Conservation (phyloP, 352 stramenopile species). For the Globisporangium radiosum region DNA sequence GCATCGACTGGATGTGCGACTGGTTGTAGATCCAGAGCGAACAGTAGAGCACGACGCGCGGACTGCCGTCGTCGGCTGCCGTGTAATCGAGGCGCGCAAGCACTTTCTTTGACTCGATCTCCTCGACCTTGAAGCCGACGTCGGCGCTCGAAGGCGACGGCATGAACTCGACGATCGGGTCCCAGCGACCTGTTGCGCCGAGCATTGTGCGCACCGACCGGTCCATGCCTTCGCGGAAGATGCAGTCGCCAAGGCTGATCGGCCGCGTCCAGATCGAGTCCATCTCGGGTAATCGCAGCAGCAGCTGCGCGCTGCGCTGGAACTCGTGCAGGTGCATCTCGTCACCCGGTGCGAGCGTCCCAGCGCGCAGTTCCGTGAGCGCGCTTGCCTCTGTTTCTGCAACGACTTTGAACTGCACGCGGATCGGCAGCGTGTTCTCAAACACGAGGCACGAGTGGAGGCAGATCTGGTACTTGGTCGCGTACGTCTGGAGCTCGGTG, state of each 20-base stretch:
- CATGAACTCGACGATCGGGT: conserved; percentile 70
- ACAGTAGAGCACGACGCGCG: conserved; percentile 77
- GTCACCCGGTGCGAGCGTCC: conserved; percentile 76
- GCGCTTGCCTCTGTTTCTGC: conserved; percentile 16
- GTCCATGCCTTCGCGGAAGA: conserved; percentile 75
- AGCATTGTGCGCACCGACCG: conserved; percentile 58
- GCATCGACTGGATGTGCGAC: conserved; percentile 71
- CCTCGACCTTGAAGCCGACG: conserved; percentile 61
- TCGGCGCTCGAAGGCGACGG: conserved; percentile 42
- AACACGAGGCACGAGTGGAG: conserved; percentile 81
- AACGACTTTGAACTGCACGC: conserved; percentile 80
- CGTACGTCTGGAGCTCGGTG: conserved; percentile 65
- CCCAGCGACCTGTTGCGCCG: conserved; percentile 39
- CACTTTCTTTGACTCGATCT: conserved; percentile 56
- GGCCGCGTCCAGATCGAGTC: conserved; percentile 76
- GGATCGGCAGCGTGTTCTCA: conserved; percentile 83
- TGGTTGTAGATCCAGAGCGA: conserved; percentile 90
- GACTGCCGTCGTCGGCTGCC: conserved; percentile 71
- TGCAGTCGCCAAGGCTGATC: conserved; percentile 71
- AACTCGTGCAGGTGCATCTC: conserved; percentile 82
- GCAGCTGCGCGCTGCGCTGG: conserved; percentile 60
- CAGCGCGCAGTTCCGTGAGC: conserved; percentile 25
- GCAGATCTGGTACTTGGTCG: conserved; percentile 84
- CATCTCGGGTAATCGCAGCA: conserved; percentile 78
- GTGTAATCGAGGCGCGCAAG: conserved; percentile 81